Evolutionary conservation across 441 rosid species (phyloP).

Genomic region (Erysimum cheiri): DNA sequence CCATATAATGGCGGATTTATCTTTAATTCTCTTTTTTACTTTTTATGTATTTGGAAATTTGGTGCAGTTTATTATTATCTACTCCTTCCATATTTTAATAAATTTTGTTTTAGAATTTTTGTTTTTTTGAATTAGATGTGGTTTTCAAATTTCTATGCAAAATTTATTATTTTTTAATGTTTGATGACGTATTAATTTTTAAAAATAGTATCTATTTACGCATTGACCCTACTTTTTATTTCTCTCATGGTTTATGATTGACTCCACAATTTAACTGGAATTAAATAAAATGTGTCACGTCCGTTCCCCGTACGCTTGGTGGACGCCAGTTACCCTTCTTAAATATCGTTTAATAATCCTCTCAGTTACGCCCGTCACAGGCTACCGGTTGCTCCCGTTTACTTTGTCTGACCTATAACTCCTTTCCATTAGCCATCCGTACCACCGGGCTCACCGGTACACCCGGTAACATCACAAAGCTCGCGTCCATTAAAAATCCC

Average conservation of each 20-base stretch:
- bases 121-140: too few relatives aligned
- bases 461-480: constrained; percentile 24
- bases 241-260: constrained; percentile 46
- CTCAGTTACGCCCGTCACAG: constrained; percentile 43
- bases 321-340: constrained; percentile 53
- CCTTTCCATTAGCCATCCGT: constrained; percentile 38
- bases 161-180: too few relatives aligned
- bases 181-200: too few relatives aligned
- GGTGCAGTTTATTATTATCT: constrained; percentile 25
- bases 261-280: constrained; percentile 50
- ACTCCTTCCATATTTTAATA: too few relatives aligned
- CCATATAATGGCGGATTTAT: constrained; percentile 4
- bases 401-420: constrained; percentile 31
- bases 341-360: constrained; percentile 47
- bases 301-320: constrained; percentile 57
- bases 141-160: too few relatives aligned
- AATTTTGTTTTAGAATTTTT: too few relatives aligned
- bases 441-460: constrained; percentile 48
- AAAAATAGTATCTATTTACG: background rate
- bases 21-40: constrained; percentile 3
- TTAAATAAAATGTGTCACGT: constrained; percentile 48
- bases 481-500: constrained; percentile 23
- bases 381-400: constrained; percentile 52
- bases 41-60: constrained; percentile 10
- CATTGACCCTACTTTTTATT: constrained; percentile 39